Evolutionary conservation across 495 filamentous ascomycete genomes (phyloP).

Genomic region (Neurospora sp.): DNA sequence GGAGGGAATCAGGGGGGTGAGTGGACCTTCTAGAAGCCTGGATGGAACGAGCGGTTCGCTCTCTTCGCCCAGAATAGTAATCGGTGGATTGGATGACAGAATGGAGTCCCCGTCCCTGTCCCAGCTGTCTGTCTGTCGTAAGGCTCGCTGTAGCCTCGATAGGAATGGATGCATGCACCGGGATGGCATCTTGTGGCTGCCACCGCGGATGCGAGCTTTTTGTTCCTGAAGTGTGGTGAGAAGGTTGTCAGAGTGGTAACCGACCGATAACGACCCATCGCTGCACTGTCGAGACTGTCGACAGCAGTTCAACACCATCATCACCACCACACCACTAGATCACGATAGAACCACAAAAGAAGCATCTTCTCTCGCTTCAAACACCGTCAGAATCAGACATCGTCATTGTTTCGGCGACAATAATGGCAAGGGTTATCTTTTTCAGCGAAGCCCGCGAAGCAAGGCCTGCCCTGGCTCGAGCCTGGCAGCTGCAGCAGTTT

Average conservation of each 20-base stretch:
- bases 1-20: neutral
- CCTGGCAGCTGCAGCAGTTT: neutral
- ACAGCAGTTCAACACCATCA: neutral
- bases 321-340: neutral
- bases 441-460: neutral
- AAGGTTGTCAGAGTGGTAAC: neutral
- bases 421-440: neutral
- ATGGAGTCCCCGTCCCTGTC: neutral
- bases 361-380: neutral
- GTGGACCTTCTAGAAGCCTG: neutral
- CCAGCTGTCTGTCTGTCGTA: neutral
- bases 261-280: neutral
- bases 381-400: neutral
- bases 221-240: neutral
- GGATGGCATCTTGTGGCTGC: neutral
- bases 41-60: neutral
- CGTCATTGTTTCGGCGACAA: neutral
- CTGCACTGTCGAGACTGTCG: neutral
- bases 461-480: neutral
- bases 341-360: neutral
- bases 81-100: neutral
- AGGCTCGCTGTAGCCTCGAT: neutral
- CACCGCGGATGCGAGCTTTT: neutral
- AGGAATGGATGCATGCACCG: neutral
- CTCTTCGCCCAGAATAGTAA: neutral